Base-by-base conservation (phyloP, 805 yeast species). In the Saturnispora sanitii region DNA sequence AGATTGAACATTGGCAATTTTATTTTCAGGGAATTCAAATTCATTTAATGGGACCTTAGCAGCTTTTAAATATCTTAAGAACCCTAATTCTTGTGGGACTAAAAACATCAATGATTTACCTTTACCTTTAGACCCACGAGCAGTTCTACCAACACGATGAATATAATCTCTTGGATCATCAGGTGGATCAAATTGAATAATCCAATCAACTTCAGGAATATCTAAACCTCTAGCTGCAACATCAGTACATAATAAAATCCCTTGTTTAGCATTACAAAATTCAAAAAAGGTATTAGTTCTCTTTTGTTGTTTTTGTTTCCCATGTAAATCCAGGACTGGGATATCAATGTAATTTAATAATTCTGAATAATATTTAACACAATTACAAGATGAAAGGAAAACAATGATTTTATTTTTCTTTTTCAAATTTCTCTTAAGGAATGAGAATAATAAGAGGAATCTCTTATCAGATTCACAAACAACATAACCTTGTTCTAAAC, bases 131-230 rank as follows among this genome's bases (percentile, higher is more conserved):
- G 81, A 66, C 49, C 94, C 95, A 70, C 98, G 81, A 28, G 98
- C 99, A 21, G 99, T 92, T 71, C 99, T 81, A 50, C 99, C 99
- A 28, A 92, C 98, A 64, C 99, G 79, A 67, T 92, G 99, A 52
- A 92, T 92, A 62, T 92, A 92, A 65, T 92, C 97, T 67, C 97
- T 79, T 64, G 98, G 98, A 66, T 92, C 98, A 80, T 92, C 98
- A 61, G 98, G 98, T 42, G 98, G 98, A 62, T 92, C 99, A 57
- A 86, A 92, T 69, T 92, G 98, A 49, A 92, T 82, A 56, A 92
- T 92, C 98, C 98, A 92, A 67, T 94, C 98, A 41, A 92, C 98
- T 22, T 94, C 81, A 40, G 99, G 99, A 52, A 92, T 92, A 68
- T 92, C 99, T 50, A 92, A 75, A 19, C 99, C 99, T 72, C 99